Evolutionary conservation across 768 basidiomycete genomes (phyloP), one percentile per base, ranked within the genome.

Genomic region (Cystobasidium tubakii): DNA sequence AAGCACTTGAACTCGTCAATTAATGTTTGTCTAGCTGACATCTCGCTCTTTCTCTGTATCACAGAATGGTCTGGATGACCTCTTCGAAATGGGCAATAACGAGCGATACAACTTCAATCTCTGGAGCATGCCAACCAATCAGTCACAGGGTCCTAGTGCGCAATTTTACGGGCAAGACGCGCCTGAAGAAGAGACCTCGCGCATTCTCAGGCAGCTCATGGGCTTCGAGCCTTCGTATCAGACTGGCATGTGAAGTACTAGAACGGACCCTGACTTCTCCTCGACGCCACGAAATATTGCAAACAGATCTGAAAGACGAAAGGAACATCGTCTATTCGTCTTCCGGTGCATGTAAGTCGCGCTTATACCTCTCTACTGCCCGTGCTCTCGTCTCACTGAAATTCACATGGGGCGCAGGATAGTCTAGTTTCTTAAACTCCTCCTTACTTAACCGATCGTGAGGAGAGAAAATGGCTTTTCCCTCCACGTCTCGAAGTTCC

Each of bases 391-490:
- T 55, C 54, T 71, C 69, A 25, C 6, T 39, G 39, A 55, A 71
- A 42, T 71, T 43, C 17, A 57, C 27, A 42, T 36, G 31, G 2
- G 54, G 69, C 31, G 34, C 39, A 23, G 69, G 53, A 42, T 71
- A 71, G 27, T 54, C 69, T 7, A 71, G 53, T 34, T 71, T 71
- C 10, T 27, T 1, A 36, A 71, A 57, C 27, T 71, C 69, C 21
- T 60, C 69, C 17, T 71, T 42, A 1, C 25, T 29, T 9, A 71
- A 50, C 7, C 53, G 69, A 27, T 71, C 53, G 7, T 57, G 39
- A 21, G 54, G 69, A 12, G 53, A 31, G 54, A 71, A 71, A 33
- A 71, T 60, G 2, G 69, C 69, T 57, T 71, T 71, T 10, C 69
- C 69, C 39, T 57, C 29, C 1, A 71, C 50, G 31, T 57, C 39